Evolutionary conservation across 345 rosid genomes (phyloP).

Genomic region (Eucalyptus caleyi): DNA sequence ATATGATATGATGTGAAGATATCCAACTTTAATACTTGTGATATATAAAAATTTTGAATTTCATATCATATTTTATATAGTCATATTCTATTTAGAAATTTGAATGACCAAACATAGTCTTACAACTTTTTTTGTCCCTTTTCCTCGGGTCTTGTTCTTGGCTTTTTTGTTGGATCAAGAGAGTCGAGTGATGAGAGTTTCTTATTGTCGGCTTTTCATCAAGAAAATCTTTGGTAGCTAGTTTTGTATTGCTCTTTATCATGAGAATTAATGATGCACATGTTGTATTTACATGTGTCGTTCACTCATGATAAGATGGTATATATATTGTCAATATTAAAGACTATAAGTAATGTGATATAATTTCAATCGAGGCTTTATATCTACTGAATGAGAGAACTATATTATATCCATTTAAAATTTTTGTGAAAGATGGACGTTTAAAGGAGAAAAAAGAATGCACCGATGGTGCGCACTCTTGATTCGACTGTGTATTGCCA

Average conservation of each 20-base stretch:
- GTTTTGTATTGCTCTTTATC: background rate
- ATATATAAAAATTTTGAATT: no score
- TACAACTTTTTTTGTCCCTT: no score
- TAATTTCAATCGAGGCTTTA: background rate
- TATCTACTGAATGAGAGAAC: background rate
- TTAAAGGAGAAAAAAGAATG: background rate
- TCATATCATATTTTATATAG: fast-evolving
- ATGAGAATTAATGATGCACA: background rate
- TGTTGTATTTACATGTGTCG: background rate
- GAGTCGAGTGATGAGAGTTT: background rate
- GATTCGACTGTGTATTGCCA: background rate
- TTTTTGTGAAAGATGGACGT: background rate
- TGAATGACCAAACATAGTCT: fast-evolving
- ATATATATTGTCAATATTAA: no score
- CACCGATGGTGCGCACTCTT: background rate
- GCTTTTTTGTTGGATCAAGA: background rate
- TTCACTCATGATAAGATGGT: no score
- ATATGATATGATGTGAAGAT: fast-evolving
- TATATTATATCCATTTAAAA: background rate
- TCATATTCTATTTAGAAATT: fast-evolving
- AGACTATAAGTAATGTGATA: background rate
- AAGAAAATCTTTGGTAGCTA: background rate
- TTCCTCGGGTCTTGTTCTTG: background rate
- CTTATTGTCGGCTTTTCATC: background rate
- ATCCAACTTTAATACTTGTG: no score